Evolutionary conservation across 2,329 filamentous ascomycete species (phyloP).

Genomic region (Penicillium sp.): DNA sequence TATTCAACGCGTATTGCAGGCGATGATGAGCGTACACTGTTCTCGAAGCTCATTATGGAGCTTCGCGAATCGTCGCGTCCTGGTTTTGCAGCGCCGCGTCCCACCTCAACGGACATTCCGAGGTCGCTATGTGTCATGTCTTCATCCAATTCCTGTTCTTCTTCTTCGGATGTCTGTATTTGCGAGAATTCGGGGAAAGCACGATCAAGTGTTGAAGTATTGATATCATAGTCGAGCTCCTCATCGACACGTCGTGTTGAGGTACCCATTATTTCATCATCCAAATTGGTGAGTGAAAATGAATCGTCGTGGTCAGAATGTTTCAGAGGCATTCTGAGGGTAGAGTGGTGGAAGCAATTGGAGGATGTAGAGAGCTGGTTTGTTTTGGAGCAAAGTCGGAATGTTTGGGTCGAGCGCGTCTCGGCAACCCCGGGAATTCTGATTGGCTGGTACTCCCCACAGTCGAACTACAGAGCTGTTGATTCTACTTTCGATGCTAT

Average conservation of each 20-base stretch:
- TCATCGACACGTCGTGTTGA: conserved; percentile 28
- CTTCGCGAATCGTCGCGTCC: conserved; percentile 51
- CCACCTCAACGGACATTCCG: conserved; percentile 57
- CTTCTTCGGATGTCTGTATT: conserved; percentile 42
- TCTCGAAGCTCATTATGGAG: conserved; percentile 50
- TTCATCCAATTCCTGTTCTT: conserved; percentile 27
- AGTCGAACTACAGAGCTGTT: neutral
- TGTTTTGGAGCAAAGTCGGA: conserved; percentile 15
- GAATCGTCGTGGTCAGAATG: conserved; percentile 4
- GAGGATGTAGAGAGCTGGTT: conserved; percentile 5
- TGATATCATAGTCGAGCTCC: conserved; percentile 45
- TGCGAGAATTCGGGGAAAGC: conserved; percentile 52
- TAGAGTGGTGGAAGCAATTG: neutral
- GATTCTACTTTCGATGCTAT: neutral
- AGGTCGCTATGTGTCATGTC: conserved; percentile 39
- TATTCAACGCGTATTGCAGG: conserved; percentile 42
- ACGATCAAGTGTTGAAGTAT: conserved; percentile 48
- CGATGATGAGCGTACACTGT: conserved; percentile 44
- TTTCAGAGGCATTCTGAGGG: conserved; percentile 4
- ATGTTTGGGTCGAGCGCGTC: conserved; percentile 17
- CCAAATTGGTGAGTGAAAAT: conserved; percentile 31
- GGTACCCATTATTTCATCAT: conserved; percentile 34
- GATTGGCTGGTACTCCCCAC: conserved; percentile 1
- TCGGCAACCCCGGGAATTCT: conserved; percentile 12
- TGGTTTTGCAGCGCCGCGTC: conserved; percentile 49